Evolutionary conservation across 176 grass and related monocot species (phyloP), one percentile per base, ranked within the genome.

Genomic region (Otatea glauca): DNA sequence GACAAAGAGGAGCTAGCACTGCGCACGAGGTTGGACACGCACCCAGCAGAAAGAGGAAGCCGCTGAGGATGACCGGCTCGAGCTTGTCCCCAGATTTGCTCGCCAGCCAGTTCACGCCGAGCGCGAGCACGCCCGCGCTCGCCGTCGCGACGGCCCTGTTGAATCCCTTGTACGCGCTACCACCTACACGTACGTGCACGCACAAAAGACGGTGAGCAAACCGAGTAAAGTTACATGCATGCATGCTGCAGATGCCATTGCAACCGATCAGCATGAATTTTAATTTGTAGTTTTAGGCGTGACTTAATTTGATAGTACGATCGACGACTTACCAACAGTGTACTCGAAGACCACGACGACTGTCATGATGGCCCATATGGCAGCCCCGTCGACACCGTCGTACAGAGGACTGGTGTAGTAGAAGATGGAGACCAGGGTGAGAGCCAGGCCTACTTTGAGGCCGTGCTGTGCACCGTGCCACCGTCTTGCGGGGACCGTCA

Each of bases 81-180:
- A 95, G 48, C 81, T 83, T 83, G 32, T 92, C 79, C 41, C 96
- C 93, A 29, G 91, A 72, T n/a, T 89, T 90, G 68, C 47, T 81
- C 16, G 96, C 96, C 23, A 89, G 51, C 96, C 93, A 95, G 81
- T 84, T 90, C 70, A 94, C 85, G 68, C 93, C 96, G 64, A 98
- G 75, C 25, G 85, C 96, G 49, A 98, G 78, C 44, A 72, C 68
- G 15, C 91, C 96, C 1, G 91, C 91, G 70, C 87, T 93, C 27
- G 82, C 69, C 55, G 96, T 98, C 4, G 96, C 96, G 1, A 83
- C 78, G 9, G 86, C 93, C 58, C 96, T 67, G 89, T 98, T 98
- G 80, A 96, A 89, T 44, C 89, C 90, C 89, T 96, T 98, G 88
- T 98, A 95, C 74, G 94, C 66, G 83, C 93, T 84, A 29, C 96